Percentiles rank a stretch among this genome's conserved stretches.
phyloP scores from a whole-genome alignment of 2,329 filamentous ascomycete genomes.

The Arthrobotrys sinensis region DNA sequence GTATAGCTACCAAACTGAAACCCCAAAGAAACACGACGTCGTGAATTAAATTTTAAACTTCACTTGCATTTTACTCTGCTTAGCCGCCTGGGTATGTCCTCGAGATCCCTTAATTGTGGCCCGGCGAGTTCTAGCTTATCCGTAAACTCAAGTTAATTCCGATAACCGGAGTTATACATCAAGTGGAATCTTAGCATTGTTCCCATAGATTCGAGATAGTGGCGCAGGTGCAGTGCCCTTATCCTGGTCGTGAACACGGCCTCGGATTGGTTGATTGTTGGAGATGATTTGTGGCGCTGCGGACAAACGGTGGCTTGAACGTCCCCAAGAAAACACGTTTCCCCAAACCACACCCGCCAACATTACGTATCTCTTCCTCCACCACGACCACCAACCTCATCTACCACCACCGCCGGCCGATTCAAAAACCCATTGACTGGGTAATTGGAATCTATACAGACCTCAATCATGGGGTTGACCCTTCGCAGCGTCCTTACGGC shows the following conservation, averaged over 20 bases:
- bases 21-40: too few species aligned
- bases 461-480: slow-evolving; percentile 48
- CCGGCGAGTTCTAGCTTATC: too few species aligned
- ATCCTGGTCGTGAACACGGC: background rate
- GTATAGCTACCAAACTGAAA: too few species aligned
- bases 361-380: slow-evolving; percentile 51
- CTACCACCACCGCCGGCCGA: slow-evolving; percentile 22
- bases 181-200: too few species aligned
- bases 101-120: too few species aligned
- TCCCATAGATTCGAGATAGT: background rate
- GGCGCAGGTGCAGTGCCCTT: background rate
- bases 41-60: too few species aligned
- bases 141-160: too few species aligned
- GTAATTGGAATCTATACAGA: slow-evolving; percentile 17
- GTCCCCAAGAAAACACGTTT: slow-evolving; percentile 60
- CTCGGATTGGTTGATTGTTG: slow-evolving; percentile 1
- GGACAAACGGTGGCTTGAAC: slow-evolving; percentile 23
- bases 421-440: slow-evolving; percentile 48
- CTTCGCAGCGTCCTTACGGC: slow-evolving; percentile 55
- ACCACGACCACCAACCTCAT: slow-evolving; percentile 34
- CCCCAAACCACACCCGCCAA: slow-evolving; percentile 43
- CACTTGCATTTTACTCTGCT: too few species aligned
- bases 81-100: too few species aligned
- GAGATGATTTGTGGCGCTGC: slow-evolving; percentile 15
- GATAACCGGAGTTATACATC: too few species aligned